These are phyloP conservation scores for Leptosphaerulina australis DNA, from an alignment of 2,329 filamentous ascomycete species.

Conservation along the genomic window DNA sequence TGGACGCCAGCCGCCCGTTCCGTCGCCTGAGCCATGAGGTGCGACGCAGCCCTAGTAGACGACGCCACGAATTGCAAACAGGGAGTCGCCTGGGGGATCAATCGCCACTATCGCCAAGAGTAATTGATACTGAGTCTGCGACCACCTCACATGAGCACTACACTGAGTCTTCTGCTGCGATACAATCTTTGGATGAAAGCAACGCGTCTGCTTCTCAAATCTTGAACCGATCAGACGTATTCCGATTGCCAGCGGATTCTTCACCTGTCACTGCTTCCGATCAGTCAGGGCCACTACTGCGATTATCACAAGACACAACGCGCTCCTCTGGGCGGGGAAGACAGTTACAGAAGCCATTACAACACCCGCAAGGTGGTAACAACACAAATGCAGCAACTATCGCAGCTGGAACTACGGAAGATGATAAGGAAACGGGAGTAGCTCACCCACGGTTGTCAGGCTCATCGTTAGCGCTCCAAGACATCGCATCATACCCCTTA, in stretches of 20 bases:
- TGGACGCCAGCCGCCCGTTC: conserved; percentile 61
- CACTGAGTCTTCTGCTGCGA: conserved; percentile 72
- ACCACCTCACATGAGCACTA: conserved; percentile 75
- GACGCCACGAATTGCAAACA: conserved; percentile 60
- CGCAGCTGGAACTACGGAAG: conserved; percentile 7
- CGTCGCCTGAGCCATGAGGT: conserved; percentile 41
- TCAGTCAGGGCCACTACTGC: conserved; percentile 29
- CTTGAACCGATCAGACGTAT: conserved; percentile 83
- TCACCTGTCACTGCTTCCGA: conserved; percentile 30
- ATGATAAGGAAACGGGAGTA: conserved; percentile 35
- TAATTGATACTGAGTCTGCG: conserved; percentile 73
- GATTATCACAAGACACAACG: conserved; percentile 48
- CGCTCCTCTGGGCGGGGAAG: conserved; percentile 39
- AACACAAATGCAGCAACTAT: conserved; percentile 13
- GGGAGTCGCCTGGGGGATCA: conserved; percentile 57
- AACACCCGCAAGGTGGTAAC: conserved; percentile 18
- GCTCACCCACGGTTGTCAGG: conserved; percentile 42
- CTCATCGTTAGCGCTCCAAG: conserved; percentile 62
- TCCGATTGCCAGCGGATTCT: conserved; percentile 74
- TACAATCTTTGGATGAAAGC: conserved; percentile 69
- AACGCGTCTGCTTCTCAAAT: conserved; percentile 89
- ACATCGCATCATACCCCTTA: conserved; percentile 74
- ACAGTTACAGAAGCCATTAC: conserved; percentile 19
- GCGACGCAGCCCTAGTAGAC: conserved; percentile 68
- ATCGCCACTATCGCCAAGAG: conserved; percentile 57